Evolutionary conservation across 352 stramenopile genomes (phyloP), one percentile per base, ranked within the genome.

Genomic region (Phytophthora rubi): DNA sequence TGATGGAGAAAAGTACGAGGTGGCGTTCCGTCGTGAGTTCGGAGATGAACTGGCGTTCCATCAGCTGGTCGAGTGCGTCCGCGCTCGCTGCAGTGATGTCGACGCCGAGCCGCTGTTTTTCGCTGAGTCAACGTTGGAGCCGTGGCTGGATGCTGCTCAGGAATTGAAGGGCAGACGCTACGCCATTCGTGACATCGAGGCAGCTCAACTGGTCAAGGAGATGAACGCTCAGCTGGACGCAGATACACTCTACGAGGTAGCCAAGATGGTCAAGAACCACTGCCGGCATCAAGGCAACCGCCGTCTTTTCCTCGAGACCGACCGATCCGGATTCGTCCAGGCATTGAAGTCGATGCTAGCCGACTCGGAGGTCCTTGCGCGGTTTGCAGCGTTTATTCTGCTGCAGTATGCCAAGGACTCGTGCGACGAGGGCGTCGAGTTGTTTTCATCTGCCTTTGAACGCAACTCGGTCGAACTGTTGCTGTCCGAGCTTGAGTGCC

Each of bases 281-380:
- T 92, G 84, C 70, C 78, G 86, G 30, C 80, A 91, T 83, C 77
- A 80, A 59, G 81, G 78, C 65, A 94, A 94, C 80, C 83, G 84
- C 64, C 76, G 80, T 35, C 54, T 89, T 18, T 91, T 93, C 53
- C 51, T 90, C 7, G 62, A 82, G 42, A 39, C 73, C 2, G 70
- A 85, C 21, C 81, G 73, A 28, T 62, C 77, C 8, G 68, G 70
- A 39, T 79, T 93, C 9, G 51, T 88, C 23, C 70, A 80, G 66
- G 79, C 69, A 12, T 73, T 93, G 30, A 79, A 86, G 66, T 92
- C 77, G 86, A 90, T 91, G 81, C 76, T 92, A 4, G 64, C 61
- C 10, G 81, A 89, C 70, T 80, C 62, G 21, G 82, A 93, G 18
- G 75, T 83, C 10, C 56, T 90, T 1, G 71, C 76, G 44, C 86